These are phyloP conservation scores for Serendipita indica DNA, from an alignment of 768 basidiomycete species.

Conservation along the genomic window DNA sequence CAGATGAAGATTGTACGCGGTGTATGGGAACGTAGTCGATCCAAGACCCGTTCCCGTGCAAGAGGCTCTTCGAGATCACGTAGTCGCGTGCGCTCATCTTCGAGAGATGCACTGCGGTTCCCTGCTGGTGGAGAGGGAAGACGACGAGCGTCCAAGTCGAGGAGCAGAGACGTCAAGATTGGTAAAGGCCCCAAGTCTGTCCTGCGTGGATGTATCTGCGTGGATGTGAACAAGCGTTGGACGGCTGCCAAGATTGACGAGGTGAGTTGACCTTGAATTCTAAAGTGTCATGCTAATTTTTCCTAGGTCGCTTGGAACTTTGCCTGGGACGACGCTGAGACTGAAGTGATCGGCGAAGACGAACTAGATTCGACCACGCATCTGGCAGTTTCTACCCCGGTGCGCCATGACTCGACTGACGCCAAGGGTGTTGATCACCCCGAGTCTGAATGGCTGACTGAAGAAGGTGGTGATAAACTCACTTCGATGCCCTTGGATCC, in stretches of 20 bases:
- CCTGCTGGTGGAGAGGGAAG: conserved; percentile 41
- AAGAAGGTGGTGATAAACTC: background rate
- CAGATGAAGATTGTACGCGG: conserved; percentile 86
- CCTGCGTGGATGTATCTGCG: conserved; percentile 66
- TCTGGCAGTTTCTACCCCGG: background rate
- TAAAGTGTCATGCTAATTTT: conserved; percentile 1
- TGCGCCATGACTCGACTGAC: background rate
- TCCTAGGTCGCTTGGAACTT: background rate
- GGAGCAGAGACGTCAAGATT: conserved; percentile 31
- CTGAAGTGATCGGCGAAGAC: background rate
- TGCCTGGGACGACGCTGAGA: conserved; percentile 29
- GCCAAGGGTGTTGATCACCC: background rate
- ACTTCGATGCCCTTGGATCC: background rate
- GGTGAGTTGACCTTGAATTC: conserved; percentile 20
- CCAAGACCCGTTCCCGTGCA: conserved; percentile 18
- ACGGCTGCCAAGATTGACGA: conserved; percentile 68
- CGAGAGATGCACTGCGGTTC: conserved; percentile 11
- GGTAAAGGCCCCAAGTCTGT: conserved; percentile 31
- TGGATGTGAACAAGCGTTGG: conserved; percentile 50
- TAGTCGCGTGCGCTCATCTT: conserved; percentile 11
- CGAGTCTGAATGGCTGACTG: background rate
- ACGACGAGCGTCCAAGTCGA: conserved; percentile 46
- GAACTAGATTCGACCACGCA: background rate
- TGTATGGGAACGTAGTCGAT: conserved; percentile 24
- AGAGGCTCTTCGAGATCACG: conserved; percentile 11